phyloP scores from a whole-genome alignment of 208 protist genomes.

The Trypanosoma avium region DNA sequence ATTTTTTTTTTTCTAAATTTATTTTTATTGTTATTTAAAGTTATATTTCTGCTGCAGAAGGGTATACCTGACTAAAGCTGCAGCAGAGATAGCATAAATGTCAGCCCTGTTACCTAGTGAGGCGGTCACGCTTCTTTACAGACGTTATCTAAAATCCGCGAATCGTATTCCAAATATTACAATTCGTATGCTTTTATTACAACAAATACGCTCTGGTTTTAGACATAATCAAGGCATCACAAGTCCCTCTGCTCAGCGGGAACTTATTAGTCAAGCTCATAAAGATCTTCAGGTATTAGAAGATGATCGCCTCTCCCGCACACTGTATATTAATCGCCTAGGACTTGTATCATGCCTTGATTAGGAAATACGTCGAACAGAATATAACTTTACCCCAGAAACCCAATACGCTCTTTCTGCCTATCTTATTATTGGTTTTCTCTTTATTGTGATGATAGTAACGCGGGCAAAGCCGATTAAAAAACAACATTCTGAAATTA shows the following conservation, averaged over 20 bases:
- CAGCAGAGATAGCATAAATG: constrained; percentile 35
- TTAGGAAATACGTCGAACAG: constrained; percentile 84
- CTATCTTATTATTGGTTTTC: constrained; percentile 47
- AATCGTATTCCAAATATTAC: constrained; percentile 86
- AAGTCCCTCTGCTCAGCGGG: constrained; percentile 75
- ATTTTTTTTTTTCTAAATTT: too few species aligned
- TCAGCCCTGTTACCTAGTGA: constrained; percentile 78
- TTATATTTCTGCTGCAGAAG: not conserved
- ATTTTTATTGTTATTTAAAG: constrained; percentile 15
- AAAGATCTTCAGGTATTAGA: constrained; percentile 83
- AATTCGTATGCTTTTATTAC: constrained; percentile 84
- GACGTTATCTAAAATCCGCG: constrained; percentile 84
- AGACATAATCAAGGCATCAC: constrained; percentile 62
- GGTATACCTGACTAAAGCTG: too few species aligned
- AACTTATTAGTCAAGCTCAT: constrained; percentile 81
- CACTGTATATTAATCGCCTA: constrained; percentile 87
- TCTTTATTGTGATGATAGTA: constrained; percentile 32
- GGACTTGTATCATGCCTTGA: constrained; percentile 89
- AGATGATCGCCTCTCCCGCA: constrained; percentile 83
- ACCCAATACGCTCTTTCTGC: constrained; percentile 49
- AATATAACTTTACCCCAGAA: constrained; percentile 83
- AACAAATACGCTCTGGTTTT: constrained; percentile 82
- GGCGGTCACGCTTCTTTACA: constrained; percentile 80
- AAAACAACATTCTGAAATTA: constrained; percentile 63
- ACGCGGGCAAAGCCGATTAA: constrained; percentile 55